Percentiles rank a stretch among this genome's conserved stretches.
These are phyloP conservation scores for Diplodia intermedia DNA, from an alignment of 2,329 filamentous ascomycete genomes.

Conservation along the genomic window DNA sequence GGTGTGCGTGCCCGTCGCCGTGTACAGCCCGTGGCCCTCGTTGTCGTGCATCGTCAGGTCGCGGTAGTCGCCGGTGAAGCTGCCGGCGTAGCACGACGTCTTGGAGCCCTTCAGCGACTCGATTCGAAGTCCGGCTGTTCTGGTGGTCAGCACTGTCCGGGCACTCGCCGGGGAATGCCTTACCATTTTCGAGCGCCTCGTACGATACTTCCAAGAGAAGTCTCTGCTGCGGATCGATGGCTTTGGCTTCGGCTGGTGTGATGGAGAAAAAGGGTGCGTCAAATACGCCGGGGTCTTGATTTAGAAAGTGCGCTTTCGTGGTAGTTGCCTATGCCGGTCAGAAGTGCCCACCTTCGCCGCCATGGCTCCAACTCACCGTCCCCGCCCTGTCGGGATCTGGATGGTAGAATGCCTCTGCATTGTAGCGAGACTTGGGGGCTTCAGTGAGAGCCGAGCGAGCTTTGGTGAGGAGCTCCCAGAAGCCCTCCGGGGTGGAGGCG, in stretches of 20 bases:
- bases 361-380: not conserved
- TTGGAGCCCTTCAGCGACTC: constrained; percentile 33
- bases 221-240: constrained; percentile 39
- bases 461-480: constrained; percentile 47
- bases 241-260: constrained; percentile 32
- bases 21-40: constrained; percentile 26
- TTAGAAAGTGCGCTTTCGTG: constrained; percentile 33
- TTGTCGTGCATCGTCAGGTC: constrained; percentile 31
- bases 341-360: not conserved
- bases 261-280: constrained; percentile 39
- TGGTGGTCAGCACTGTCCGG: not conserved
- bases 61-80: constrained; percentile 27
- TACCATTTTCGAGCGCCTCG: constrained; percentile 37
- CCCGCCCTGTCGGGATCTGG: constrained; percentile 18
- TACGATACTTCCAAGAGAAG: constrained; percentile 36
- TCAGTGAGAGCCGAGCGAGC: constrained; percentile 37
- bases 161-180: not conserved
- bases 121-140: constrained; percentile 27
- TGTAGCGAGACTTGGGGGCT: constrained; percentile 40
- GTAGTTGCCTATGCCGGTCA: constrained; percentile 16
- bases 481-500: constrained; percentile 40
- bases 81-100: constrained; percentile 39
- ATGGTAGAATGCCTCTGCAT: constrained; percentile 37
- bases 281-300: constrained; percentile 34
- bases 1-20: constrained; percentile 31